Conservation (phyloP, 441 rosid species). For the Populus hybrid region DNA sequence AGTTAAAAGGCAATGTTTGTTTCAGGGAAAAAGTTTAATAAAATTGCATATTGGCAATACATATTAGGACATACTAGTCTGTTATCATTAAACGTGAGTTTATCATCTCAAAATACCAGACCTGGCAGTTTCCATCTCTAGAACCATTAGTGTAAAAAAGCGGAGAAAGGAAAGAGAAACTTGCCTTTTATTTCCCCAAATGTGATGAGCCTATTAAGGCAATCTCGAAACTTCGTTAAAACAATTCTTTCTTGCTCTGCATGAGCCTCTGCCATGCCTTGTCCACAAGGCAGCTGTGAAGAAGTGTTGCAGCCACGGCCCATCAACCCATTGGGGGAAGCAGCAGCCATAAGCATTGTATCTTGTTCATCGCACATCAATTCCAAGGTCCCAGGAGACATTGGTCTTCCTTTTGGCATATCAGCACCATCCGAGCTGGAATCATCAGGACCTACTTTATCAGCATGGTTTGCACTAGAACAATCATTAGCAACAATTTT, state of each 20-base stretch:
- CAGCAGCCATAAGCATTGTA: conserved; percentile 53
- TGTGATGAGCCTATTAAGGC: conserved; percentile 82
- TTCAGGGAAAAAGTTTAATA: background rate
- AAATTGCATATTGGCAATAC: background rate
- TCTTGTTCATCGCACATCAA: conserved; percentile 97
- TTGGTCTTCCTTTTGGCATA: conserved; percentile 62
- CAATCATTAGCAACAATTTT: conserved; percentile 43
- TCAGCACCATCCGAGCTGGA: conserved; percentile 52
- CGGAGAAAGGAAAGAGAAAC: conserved; percentile 19
- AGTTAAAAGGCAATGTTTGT: background rate
- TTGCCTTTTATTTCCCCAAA: conserved; percentile 87
- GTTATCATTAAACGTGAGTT: background rate
- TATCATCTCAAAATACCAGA: conserved; percentile 7
- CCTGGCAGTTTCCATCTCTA: conserved; percentile 2
- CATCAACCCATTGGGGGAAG: conserved; percentile 58
- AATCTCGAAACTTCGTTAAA: conserved; percentile 77
- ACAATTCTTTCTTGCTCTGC: conserved; percentile 85
- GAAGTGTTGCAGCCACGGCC: conserved; percentile 50
- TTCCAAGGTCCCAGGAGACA: conserved; percentile 98
- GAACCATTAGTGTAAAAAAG: background rate
- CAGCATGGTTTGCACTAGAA: conserved; percentile 53
- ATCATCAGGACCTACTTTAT: conserved; percentile 50
- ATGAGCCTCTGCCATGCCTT: conserved; percentile 59
- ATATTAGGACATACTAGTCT: background rate
- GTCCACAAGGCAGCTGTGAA: conserved; percentile 53